These are phyloP conservation scores for Thielaviopsis ethacetica DNA, from an alignment of 2,329 filamentous ascomycete genomes.

Conservation along the genomic window DNA sequence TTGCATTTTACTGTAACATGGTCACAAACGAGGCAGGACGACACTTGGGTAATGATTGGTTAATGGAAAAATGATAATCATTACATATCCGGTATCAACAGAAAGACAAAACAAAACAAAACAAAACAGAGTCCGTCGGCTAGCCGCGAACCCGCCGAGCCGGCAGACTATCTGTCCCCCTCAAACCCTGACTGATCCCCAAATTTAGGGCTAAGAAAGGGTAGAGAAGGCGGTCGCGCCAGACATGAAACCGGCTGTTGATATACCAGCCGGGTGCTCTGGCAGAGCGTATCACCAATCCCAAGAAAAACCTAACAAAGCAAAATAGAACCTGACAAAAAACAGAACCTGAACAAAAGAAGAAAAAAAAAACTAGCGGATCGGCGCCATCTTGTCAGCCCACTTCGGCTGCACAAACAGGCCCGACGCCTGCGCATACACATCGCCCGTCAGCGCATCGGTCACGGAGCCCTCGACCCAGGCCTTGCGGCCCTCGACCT, in stretches of 20 bases:
- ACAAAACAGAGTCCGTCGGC: neutral
- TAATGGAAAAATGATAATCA: too few relatives aligned
- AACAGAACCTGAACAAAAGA: neutral
- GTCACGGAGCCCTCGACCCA: slow-evolving; percentile 57
- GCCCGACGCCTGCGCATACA: slow-evolving; percentile 7
- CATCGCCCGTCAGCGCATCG: slow-evolving; percentile 9
- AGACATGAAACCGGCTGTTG: neutral
- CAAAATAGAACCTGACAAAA: neutral
- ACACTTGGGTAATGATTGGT: too few relatives aligned
- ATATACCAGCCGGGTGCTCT: slow-evolving; percentile 1
- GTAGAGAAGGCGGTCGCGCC: neutral
- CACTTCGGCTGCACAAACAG: slow-evolving; percentile 11
- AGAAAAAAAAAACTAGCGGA: slow-evolving; percentile 1
- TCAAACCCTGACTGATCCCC: too few relatives aligned
- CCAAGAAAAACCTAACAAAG: neutral
- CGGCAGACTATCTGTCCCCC: neutral
- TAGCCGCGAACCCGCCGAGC: neutral
- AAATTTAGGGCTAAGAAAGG: too few relatives aligned
- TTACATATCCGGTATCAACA: neutral
- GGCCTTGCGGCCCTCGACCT: slow-evolving; percentile 82
- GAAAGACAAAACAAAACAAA: neutral
- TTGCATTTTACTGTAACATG: too few relatives aligned
- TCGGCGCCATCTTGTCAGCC: slow-evolving; percentile 11
- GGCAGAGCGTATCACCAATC: neutral
- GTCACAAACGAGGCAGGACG: too few relatives aligned